Conservation (phyloP, 2,329 filamentous ascomycete genomes). For the Thelonectria olida region DNA sequence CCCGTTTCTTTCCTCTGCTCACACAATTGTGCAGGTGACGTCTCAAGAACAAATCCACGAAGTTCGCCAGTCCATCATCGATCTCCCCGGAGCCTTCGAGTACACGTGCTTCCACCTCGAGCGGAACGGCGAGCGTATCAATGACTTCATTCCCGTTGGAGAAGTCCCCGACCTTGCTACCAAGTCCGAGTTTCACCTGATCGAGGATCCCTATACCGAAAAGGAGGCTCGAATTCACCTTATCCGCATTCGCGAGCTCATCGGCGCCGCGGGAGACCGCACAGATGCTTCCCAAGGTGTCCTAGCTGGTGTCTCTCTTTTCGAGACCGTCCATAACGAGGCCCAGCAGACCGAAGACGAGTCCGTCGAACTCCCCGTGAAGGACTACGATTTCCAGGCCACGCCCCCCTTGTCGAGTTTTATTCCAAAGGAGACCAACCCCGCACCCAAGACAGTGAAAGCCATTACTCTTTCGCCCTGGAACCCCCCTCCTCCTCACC, state of each 20-base stretch:
- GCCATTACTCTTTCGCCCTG: slow-evolving; percentile 87
- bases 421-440: slow-evolving; percentile 71
- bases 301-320: slow-evolving; percentile 83
- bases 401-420: slow-evolving; percentile 75
- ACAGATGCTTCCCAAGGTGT: slow-evolving; percentile 89
- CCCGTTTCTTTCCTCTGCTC: slow-evolving; percentile 14
- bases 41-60: slow-evolving; percentile 97
- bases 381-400: slow-evolving; percentile 80
- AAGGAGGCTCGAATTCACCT: slow-evolving; percentile 97
- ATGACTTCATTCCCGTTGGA: slow-evolving; percentile 92
- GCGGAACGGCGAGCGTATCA: slow-evolving; percentile 86
- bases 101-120: slow-evolving; percentile 99
- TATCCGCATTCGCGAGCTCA: slow-evolving; percentile 88
- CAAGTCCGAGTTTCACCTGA: slow-evolving; percentile 80
- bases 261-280: slow-evolving; percentile 89
- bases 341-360: slow-evolving; percentile 50
- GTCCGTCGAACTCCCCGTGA: slow-evolving; percentile 55
- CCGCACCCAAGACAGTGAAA: slow-evolving; percentile 90
- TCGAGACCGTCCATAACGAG: slow-evolving; percentile 75
- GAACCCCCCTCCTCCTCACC: slow-evolving; percentile 94
- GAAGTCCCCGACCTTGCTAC: slow-evolving; percentile 83
- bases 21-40: slow-evolving; percentile 69
- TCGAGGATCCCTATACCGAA: slow-evolving; percentile 97
- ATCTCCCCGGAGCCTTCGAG: slow-evolving; percentile 90
- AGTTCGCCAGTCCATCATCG: slow-evolving; percentile 94